Base-by-base conservation (phyloP, 345 rosid species). In the Citrus hindsii region DNA sequence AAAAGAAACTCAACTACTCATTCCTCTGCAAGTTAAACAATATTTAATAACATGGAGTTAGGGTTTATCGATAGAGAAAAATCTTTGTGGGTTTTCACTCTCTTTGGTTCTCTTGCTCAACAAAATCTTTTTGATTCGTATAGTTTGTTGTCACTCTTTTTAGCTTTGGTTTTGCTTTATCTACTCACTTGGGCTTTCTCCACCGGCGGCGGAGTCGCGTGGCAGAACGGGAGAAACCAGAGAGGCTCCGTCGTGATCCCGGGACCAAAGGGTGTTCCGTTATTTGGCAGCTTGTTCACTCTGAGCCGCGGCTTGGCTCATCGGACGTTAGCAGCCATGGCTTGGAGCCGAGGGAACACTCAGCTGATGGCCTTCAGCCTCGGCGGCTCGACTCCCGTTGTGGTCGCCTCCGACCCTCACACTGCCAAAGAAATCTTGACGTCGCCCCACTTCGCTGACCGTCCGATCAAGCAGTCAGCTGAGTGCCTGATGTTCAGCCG, bases 331-430 rank as follows among this genome's bases (percentile, higher is more conserved):
- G 95, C 97, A 9, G 80, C 95, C 80, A 79, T 87, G 86, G 93
- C 98, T 70, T 79, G 88, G 87, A 60, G 63, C 71, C 69, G 85
- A 6, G 69, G 75, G 30, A 84, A 74, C 61, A 77, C 82, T 6
- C 84, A 90, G 63, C 92, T 95, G 82, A 92, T 92, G 97, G 98
- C 98, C 40, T 82, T 95, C 66, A 95, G 98, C 81, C 92, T 95
- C 9, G 98, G 95, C 8, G 93, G 93, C 38, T 83, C 86, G 0
- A 88, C 98, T 13, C 94, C 95, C 0, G 88, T 86, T 6, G 90
- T 95, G 53, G 90, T 91, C 2, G 75, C 98, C 46, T 93, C 97
- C 24, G 90, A 95, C 32, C 94, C 95, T 4, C 76, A 67, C 28
- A 90, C 77, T 6, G 95, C 98, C 37, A 86, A 86, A 0, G 98